Evolutionary conservation across 2,329 filamentous ascomycete species (phyloP).

Genomic region (Helotiales sp.): DNA sequence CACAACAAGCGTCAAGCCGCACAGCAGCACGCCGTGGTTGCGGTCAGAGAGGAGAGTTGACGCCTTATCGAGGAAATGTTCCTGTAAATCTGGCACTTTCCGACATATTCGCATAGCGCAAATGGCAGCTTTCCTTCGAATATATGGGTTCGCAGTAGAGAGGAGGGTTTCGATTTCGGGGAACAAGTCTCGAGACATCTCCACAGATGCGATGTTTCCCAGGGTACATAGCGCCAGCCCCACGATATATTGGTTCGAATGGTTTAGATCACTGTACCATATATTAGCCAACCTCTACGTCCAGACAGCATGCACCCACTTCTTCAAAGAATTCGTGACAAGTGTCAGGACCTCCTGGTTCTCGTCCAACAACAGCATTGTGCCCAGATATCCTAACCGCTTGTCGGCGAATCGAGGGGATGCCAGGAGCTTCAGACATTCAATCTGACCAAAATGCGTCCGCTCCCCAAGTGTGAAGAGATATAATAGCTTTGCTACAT

Average conservation of each 20-base stretch:
- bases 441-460: constrained; percentile 98
- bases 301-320: constrained; percentile 55
- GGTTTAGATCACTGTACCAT: constrained; percentile 76
- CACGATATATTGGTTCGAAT: constrained; percentile 98
- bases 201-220: constrained; percentile 95
- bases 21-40: constrained; percentile 93
- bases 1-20: constrained; percentile 85
- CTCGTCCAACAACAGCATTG: constrained; percentile 93
- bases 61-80: constrained; percentile 95
- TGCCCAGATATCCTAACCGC: constrained; percentile 90
- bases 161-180: constrained; percentile 91
- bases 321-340: constrained; percentile 97
- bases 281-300: constrained; percentile 1
- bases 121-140: constrained; percentile 93
- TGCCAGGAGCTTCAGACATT: constrained; percentile 95
- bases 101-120: constrained; percentile 99
- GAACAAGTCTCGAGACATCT: constrained; percentile 98
- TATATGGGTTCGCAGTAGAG: constrained; percentile 96
- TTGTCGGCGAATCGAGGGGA: constrained; percentile 98
- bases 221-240: constrained; percentile 94
- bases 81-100: constrained; percentile 95
- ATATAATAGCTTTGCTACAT: constrained; percentile 97
- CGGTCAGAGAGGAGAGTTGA: constrained; percentile 84
- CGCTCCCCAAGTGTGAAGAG: constrained; percentile 96
- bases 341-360: constrained; percentile 97